Base-by-base conservation (phyloP, 768 basidiomycete species). In the Suillus weaverae region DNA sequence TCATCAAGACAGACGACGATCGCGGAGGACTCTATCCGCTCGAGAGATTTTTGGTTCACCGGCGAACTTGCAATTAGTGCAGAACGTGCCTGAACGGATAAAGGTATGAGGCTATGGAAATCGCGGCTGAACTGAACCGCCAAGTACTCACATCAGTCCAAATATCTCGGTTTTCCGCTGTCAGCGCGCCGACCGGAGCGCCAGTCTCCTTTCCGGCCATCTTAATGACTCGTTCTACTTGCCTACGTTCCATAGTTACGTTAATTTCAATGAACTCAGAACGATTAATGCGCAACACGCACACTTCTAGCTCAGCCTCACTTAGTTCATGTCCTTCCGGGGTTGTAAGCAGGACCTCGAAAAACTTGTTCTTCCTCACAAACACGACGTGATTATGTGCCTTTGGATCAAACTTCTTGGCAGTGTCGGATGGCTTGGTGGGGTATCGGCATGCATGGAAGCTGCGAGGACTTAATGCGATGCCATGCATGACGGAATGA, bases 381-480 rank as follows among this genome's bases (percentile, higher is more conserved):
- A 97, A 93, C 39, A 96, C 86, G 73, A 97, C 84, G 78, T 99
- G 95, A 69, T 97, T 92, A 78, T 97, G 84, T 16, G 80, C 75
- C 55, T 78, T 76, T 2, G 90, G 79, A 69, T 92, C 85, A 74
- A 94, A 97, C 76, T 95, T 96, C 62, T 78, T 78, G 7, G 93
- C 94, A 1, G 88, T 91, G 72, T 99, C 97, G 5, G 87, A 85
- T 0, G 92, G 91, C 67, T 90, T 88, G 60, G 81, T 82, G 5
- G 97, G 97, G 75, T 94, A 90, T 26, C 97, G 89, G n/a, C 85
- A 88, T 1, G 96, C 83, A 77, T 99, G 97, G 86, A 99, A 99
- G 32, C 90, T 92, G 67, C 46, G 36, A 55, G 30, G 22, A 57
- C 18, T 61, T 35, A 64, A 53, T 33, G 32, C 56, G 16, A 30